Evolutionary conservation across 1,284 basidiomycete genomes (phyloP).

Genomic region (Cutaneotrichosporon sp.): DNA sequence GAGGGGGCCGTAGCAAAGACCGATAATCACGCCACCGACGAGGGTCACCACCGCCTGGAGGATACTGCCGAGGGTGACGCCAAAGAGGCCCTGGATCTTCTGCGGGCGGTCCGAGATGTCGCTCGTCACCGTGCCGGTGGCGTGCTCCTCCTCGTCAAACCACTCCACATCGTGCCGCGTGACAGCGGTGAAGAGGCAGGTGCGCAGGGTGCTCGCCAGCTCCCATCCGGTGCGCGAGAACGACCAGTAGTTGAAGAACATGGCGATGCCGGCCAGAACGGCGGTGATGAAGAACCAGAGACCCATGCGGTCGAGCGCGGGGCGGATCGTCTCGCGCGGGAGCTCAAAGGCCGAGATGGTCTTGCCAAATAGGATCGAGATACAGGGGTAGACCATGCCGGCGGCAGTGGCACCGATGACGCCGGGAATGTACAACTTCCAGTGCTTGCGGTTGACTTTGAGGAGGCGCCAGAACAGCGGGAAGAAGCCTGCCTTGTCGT

Average conservation of each 20-base stretch:
- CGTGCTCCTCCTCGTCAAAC: slow-evolving; percentile 81
- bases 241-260: slow-evolving; percentile 67
- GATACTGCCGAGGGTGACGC: slow-evolving; percentile 83
- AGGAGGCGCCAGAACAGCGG: slow-evolving; percentile 12
- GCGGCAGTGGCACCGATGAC: slow-evolving; percentile 38
- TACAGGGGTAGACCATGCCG: slow-evolving; percentile 83
- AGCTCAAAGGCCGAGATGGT: slow-evolving; percentile 64
- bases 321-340: slow-evolving; percentile 32
- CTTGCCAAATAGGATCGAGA: slow-evolving; percentile 75
- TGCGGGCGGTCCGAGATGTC: slow-evolving; percentile 84
- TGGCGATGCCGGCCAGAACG: slow-evolving; percentile 64
- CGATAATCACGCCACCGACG: slow-evolving; percentile 72
- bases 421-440: slow-evolving; percentile 46
- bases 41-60: slow-evolving; percentile 77
- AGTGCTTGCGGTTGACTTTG: slow-evolving; percentile 43
- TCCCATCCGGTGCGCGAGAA: slow-evolving; percentile 68
- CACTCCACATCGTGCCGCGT: slow-evolving; percentile 84
- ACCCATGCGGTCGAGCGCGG: slow-evolving; percentile 49
- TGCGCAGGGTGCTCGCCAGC: slow-evolving; percentile 68
- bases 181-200: slow-evolving; percentile 70
- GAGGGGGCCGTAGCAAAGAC: slow-evolving; percentile 65
- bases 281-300: slow-evolving; percentile 84
- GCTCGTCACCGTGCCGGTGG: slow-evolving; percentile 77
- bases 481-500: slow-evolving; percentile 12
- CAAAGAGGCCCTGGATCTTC: slow-evolving; percentile 87